Conservation (phyloP, 1,139 yeast species). For the Scheffersomyces cryptocercus region DNA sequence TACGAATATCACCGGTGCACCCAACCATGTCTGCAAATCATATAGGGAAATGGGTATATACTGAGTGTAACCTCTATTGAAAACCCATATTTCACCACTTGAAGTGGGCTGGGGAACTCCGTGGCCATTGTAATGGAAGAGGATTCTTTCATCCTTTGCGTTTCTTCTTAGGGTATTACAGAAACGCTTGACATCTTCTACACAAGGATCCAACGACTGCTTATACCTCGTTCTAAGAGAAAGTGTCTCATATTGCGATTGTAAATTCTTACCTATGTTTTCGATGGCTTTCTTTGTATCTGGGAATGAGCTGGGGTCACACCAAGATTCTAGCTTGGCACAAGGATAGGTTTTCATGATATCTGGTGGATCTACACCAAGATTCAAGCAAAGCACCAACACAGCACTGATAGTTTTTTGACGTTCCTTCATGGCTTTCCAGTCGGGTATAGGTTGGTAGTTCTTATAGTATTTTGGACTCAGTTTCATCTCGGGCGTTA, state of each 20-base stretch:
- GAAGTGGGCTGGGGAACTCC: conserved; percentile 98
- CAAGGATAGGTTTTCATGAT: conserved; percentile 92
- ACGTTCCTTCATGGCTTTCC: conserved; percentile 89
- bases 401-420: conserved; percentile 97
- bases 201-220: conserved; percentile 90
- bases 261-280: conserved; percentile 84
- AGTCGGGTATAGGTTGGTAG: conserved; percentile 76
- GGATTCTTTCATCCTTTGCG: conserved; percentile 86
- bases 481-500: conserved; percentile 53
- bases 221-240: conserved; percentile 87
- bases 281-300: conserved; percentile 93
- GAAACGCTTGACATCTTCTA: conserved; percentile 90
- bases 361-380: conserved; percentile 98
- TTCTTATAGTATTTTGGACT: conserved; percentile 45
- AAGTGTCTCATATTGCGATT: conserved; percentile 84
- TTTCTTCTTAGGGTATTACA: conserved; percentile 86
- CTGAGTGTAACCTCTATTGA: conserved; percentile 94
- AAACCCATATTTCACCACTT: conserved; percentile 99
- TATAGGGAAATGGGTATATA: conserved; percentile 93
- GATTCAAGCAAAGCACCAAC: conserved; percentile 79
- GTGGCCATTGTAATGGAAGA: conserved; percentile 96
- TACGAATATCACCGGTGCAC: conserved; percentile 95
- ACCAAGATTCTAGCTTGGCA: conserved; percentile 91
- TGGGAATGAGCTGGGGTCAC: conserved; percentile 80
- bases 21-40: conserved; percentile 95